phyloP scores from a whole-genome alignment of 2,329 filamentous ascomycete genomes.

The Aspergillus fructus region DNA sequence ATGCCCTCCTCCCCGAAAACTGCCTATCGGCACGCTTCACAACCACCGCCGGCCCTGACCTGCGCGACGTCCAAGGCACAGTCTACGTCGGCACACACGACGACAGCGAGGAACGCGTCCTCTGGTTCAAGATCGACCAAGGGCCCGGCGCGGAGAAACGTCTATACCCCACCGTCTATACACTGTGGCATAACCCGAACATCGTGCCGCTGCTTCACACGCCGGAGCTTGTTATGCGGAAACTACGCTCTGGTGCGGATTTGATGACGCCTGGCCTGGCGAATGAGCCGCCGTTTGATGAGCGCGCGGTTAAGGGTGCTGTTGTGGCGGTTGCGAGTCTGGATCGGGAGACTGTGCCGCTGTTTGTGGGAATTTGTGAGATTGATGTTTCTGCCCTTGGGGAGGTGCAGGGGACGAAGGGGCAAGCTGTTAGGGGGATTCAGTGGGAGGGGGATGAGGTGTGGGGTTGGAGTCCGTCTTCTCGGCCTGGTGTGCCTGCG shows the following conservation, averaged over 20 bases:
- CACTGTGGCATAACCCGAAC: conserved; percentile 63
- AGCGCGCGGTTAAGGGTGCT: conserved; percentile 57
- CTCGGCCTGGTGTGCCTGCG: conserved; percentile 52
- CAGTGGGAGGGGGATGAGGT: conserved; percentile 70
- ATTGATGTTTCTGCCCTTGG: conserved; percentile 59
- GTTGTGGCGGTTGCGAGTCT: conserved; percentile 64
- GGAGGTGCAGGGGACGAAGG: conserved; percentile 60
- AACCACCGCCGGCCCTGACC: conserved; percentile 62
- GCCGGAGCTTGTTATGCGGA: conserved; percentile 57
- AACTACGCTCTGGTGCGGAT: conserved; percentile 64
- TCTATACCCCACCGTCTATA: conserved; percentile 58
- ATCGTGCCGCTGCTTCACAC: conserved; percentile 66
- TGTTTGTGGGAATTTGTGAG: conserved; percentile 64
- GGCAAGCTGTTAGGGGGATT: conserved; percentile 63
- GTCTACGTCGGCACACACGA: conserved; percentile 63
- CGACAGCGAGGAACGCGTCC: conserved; percentile 57
- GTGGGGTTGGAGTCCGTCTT: conserved; percentile 62
- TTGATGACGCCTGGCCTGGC: conserved; percentile 68
- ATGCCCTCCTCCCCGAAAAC: conserved; percentile 63
- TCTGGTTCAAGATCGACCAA: conserved; percentile 65
- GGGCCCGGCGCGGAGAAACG: conserved; percentile 42
- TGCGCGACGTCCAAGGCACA: conserved; percentile 62
- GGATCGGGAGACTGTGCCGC: conserved; percentile 59
- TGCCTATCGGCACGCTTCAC: conserved; percentile 63
- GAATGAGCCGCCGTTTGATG: conserved; percentile 63